These are phyloP conservation scores for Monascus ruber DNA, from an alignment of 2,329 filamentous ascomycete genomes.

Conservation along the genomic window DNA sequence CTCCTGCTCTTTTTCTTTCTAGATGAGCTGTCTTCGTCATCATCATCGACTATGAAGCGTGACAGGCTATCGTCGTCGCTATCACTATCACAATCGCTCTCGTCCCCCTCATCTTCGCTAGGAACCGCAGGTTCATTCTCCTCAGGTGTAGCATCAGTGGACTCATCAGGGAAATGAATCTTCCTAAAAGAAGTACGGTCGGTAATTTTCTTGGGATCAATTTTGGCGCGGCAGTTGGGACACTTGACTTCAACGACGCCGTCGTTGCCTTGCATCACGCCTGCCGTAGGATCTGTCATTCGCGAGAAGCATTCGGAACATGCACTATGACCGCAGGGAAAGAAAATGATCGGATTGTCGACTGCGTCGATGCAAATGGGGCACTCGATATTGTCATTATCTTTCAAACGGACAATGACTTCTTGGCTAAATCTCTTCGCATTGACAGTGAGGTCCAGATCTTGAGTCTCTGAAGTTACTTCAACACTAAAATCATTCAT, in stretches of 20 bases:
- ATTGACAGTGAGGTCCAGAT: conserved; percentile 48
- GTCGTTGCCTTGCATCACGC: conserved; percentile 51
- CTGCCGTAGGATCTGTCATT: conserved; percentile 51
- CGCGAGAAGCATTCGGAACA: conserved; percentile 66
- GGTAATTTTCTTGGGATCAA: conserved; percentile 60
- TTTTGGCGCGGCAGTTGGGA: conserved; percentile 59
- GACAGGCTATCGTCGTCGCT: conserved; percentile 32
- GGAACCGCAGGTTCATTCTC: conserved; percentile 7
- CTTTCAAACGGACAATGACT: conserved; percentile 57
- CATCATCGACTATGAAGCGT: conserved; percentile 46
- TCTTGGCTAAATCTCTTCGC: conserved; percentile 49
- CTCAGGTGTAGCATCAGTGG: conserved; percentile 24
- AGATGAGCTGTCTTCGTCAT: conserved; percentile 18
- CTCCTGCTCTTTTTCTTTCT: conserved; percentile 28
- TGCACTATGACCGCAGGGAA: conserved; percentile 72
- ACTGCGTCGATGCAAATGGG: conserved; percentile 71
- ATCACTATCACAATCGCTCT: conserved; percentile 13
- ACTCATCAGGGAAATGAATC: conserved; percentile 52
- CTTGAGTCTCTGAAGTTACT: conserved; percentile 34
- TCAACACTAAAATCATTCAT: conserved; percentile 54
- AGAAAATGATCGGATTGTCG: conserved; percentile 62
- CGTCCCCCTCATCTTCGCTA: conserved; percentile 21
- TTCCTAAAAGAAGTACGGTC: conserved; percentile 63
- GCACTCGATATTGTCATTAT: conserved; percentile 58
- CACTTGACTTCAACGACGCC: conserved; percentile 48